These are phyloP conservation scores for Globisporangium cylindrosporum DNA, from an alignment of 352 stramenopile genomes.

Conservation along the genomic window DNA sequence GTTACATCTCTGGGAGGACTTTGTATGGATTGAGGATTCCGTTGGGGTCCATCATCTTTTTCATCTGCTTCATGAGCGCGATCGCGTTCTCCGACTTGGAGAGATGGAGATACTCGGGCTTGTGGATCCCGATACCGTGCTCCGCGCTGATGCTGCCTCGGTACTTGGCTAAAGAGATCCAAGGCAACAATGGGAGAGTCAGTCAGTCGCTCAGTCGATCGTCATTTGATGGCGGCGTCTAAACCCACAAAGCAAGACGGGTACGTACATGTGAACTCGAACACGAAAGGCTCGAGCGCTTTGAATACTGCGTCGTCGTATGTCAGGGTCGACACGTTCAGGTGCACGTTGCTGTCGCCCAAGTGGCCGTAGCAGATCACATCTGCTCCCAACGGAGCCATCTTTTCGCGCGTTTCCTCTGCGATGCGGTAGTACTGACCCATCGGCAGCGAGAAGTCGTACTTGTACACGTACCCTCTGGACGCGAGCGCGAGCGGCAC, in stretches of 20 bases:
- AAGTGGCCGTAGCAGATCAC: conserved; percentile 93
- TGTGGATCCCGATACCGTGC: conserved; percentile 96
- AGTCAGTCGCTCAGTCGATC: neutral
- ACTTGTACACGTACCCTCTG: conserved; percentile 96
- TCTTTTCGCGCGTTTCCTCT: conserved; percentile 61
- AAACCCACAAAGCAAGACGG: neutral
- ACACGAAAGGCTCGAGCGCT: conserved; percentile 69
- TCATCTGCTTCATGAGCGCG: conserved; percentile 91
- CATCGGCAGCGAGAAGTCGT: conserved; percentile 95
- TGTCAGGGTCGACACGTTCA: conserved; percentile 89
- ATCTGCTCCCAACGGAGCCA: conserved; percentile 43
- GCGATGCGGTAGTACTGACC: conserved; percentile 90
- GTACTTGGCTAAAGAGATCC: conserved; percentile 39
- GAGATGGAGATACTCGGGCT: conserved; percentile 84
- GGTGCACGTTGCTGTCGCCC: conserved; percentile 96
- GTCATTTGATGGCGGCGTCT: neutral
- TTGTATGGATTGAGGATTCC: conserved; percentile 98
- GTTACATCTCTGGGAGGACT: conserved; percentile 44
- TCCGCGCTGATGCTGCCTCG: conserved; percentile 96
- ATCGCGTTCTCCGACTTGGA: conserved; percentile 86
- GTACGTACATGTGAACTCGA: conserved; percentile 73
- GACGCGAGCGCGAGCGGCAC: conserved; percentile 86
- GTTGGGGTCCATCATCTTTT: conserved; percentile 93
- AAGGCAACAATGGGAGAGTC: neutral
- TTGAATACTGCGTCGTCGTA: conserved; percentile 66